Evolutionary conservation across 805 yeast genomes (phyloP), one percentile per base, ranked within the genome.

Genomic region (Cyberlindnera lachancei): DNA sequence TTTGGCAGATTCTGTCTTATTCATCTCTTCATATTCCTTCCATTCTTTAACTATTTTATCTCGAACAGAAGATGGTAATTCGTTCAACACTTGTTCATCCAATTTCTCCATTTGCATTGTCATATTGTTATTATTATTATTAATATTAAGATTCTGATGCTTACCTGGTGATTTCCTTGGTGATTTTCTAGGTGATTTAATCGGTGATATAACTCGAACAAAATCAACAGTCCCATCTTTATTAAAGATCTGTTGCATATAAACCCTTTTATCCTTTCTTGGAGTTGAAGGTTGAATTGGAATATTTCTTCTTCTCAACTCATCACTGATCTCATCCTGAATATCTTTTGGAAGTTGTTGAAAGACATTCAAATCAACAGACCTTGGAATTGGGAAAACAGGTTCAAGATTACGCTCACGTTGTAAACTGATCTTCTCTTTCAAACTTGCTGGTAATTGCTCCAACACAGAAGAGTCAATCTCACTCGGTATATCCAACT

Each of bases 281-380:
- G 36, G 52, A 30, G 40, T 46, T 22, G 23, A 41, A 36, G 29
- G 51, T 28, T 24, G 43, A 44, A 49, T 32, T 5, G 30, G 35
- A 20, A 51, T 48, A 19, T 46, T 46, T 25, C 82, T 52, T 26
- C 73, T 57, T 7, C 59, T 44, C 19, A 79, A 48, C 39, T 80
- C 85, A 4, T 53, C 50, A 38, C 58, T 62, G 1, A 87, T 48
- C 44, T 87, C 96, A 2, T 55, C 42, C 42, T 75, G 75, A 5
- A 87, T 73, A 16, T 77, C 80, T 2, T 23, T 7, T 31, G 96
- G 96, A 7, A 87, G 55, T 29, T 66, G 70, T 10, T 68, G 61
- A 46, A 84, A 72, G 2, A 81, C 83, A 3, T 68, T 72, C 68
- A 75, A 64, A 45, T 85, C 86, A 22, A 79, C 63, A n/a, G 69